Evolutionary conservation across 73 alveolate genomes (phyloP), one percentile per base, ranked within the genome.

Genomic region (Paramecium bursaria): DNA sequence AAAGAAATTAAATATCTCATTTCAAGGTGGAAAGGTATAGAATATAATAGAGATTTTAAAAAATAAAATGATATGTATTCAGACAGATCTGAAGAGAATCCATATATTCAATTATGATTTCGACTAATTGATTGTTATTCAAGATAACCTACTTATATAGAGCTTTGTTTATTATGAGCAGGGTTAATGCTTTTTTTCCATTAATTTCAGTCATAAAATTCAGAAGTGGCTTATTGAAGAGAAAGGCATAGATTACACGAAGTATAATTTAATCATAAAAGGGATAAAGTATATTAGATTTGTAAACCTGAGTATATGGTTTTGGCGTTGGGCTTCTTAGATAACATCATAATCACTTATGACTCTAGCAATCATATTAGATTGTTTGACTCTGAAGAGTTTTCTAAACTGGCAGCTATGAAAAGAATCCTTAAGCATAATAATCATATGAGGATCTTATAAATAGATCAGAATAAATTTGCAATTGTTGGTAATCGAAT

Each of bases 241-340:
- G 11, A 67, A 67, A 39, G 82, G 82, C 0, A 47, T 67, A 3
- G 82, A 67, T 67, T 67, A 67, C 44, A 67, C 82, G 4, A 67
- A 67, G 49, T 39, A 39, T 39, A 7, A 39, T 39, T 39, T 7
- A 7, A 39, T 39, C 11, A 39, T 7, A 7, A 39, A 39, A 39
- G 49, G 44, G 82, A 67, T 67, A 67, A 67, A 67, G 35, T 47
- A 25, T 39, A 39, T 4, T n/a, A 67, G 44, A 67, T 67, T 7
- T 67, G 82, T 67, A 67, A 67, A 42, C 82, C 82, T 6, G 82
- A 67, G 27, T 67, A 67, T 67, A 42, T 57, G 44, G 55, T 67
- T 15, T 42, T 67, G 17, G 82, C 82, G 11, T 39, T 67, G 17
- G 82, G 82, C 6, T 67, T 67, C 44, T 53, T 67, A 25, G 33